These are phyloP conservation scores for Pestalotiopsis sp. DNA, from an alignment of 2,329 filamentous ascomycete species.

Conservation along the genomic window DNA sequence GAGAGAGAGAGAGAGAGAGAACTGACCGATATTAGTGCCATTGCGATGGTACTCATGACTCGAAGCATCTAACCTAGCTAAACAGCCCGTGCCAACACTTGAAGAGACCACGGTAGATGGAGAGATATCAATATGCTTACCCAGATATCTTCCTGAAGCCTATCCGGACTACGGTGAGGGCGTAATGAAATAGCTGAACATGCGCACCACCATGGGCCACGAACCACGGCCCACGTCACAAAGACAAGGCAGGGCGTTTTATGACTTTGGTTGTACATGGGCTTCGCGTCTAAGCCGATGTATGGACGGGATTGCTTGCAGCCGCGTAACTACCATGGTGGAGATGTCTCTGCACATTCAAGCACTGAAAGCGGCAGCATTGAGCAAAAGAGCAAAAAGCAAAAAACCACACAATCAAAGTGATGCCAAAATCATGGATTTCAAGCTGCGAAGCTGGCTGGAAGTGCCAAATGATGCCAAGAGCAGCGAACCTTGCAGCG, in stretches of 20 bases:
- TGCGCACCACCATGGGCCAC: neutral
- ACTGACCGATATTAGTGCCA: neutral
- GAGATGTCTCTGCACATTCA: neutral
- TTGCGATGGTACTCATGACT: neutral
- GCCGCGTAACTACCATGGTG: neutral
- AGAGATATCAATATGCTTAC: neutral
- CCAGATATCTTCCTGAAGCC: neutral
- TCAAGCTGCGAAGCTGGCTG: neutral
- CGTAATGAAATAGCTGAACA: neutral
- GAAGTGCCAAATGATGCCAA: neutral
- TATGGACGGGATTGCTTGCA: neutral
- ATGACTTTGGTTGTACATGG: neutral
- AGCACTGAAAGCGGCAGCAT: neutral
- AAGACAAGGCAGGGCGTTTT: neutral
- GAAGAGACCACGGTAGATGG: neutral
- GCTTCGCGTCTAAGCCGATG: neutral
- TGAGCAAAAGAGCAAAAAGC: neutral
- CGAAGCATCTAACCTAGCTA: neutral
- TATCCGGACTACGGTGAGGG: neutral
- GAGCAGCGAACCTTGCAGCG: neutral
- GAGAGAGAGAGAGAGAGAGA: no score
- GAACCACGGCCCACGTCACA: neutral
- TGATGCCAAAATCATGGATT: neutral
- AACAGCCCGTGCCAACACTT: neutral
- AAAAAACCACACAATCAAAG: neutral